Conservation (phyloP, 2,329 filamentous ascomycete species). For the Coniochaeta pulveracea region DNA sequence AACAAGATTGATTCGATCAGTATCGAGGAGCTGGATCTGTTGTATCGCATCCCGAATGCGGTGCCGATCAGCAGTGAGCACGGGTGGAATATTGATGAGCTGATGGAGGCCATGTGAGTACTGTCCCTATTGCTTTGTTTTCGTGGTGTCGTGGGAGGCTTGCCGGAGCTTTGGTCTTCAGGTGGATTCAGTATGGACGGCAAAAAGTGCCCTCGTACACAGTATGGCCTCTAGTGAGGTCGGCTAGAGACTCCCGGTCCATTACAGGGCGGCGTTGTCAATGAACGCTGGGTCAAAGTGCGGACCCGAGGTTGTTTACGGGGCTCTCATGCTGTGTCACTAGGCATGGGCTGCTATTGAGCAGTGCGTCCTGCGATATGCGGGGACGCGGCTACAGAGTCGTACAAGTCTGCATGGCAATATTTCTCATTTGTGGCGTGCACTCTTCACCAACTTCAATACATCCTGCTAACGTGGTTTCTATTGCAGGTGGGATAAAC, state of each 20-base stretch:
- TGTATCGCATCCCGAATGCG: constrained; percentile 94
- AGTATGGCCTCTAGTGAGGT: not conserved
- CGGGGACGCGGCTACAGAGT: too few relatives aligned
- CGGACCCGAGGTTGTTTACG: too few relatives aligned
- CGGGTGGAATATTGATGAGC: constrained; percentile 95
- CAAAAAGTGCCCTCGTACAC: too few relatives aligned
- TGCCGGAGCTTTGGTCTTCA: not conserved
- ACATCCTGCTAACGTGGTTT: constrained; percentile 3
- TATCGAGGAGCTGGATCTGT: constrained; percentile 90
- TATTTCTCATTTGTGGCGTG: constrained; percentile 1
- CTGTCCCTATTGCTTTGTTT: constrained; percentile 4
- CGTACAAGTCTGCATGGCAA: not conserved
- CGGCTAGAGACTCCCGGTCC: not conserved
- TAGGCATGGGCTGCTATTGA: too few relatives aligned
- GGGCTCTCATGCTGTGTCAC: too few relatives aligned
- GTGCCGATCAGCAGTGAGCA: constrained; percentile 96
- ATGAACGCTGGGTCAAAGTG: too few relatives aligned
- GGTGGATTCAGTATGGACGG: too few relatives aligned
- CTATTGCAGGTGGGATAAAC: constrained; percentile 69
- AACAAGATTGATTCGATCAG: constrained; percentile 99
- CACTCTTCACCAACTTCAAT: constrained; percentile 3
- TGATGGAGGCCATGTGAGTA: constrained; percentile 79
- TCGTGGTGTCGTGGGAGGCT: constrained; percentile 1
- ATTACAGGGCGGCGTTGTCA: too few relatives aligned
- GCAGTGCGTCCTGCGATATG: too few relatives aligned